A percentile compares a stretch with the other conserved stretches of the same genome.
Conservation (phyloP, 805 yeast species). For the Pichia rugopelliculosa region DNA sequence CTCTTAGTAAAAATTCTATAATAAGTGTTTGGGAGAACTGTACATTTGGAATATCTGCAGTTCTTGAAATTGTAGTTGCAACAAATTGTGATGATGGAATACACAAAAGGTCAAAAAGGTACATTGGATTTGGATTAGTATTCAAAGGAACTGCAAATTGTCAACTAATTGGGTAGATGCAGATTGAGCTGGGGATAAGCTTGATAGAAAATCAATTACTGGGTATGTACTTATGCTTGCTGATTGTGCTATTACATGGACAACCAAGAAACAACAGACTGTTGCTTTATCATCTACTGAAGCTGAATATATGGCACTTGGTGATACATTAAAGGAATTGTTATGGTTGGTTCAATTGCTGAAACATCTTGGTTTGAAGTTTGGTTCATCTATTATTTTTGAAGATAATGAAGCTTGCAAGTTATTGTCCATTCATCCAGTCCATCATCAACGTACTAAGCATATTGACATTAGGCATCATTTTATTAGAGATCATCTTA, state of each 20-base stretch:
- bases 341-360: not conserved
- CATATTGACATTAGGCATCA: conserved; percentile 4
- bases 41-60: conserved; percentile 51
- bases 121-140: not conserved
- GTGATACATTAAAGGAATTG: not conserved
- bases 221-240: conserved; percentile 5
- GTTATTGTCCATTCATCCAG: not conserved
- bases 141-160: not conserved
- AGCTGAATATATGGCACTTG: not conserved
- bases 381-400: not conserved
- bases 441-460: conserved; percentile 3
- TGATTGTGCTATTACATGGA: not conserved
- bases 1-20: conserved; percentile 49
- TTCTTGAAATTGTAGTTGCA: conserved; percentile 52
- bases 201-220: conserved; percentile 10
- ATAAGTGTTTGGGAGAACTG: conserved; percentile 57
- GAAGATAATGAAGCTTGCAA: conserved; percentile 2
- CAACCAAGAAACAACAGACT: not conserved
- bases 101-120: conserved; percentile 38
- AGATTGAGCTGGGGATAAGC: conserved; percentile 11
- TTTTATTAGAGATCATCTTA: not conserved
- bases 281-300: not conserved
- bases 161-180: conserved; percentile 10
- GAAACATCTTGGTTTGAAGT: too few relatives aligned
- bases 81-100: conserved; percentile 55